Conservation (phyloP, 2,329 filamentous ascomycete species). For the Diaporthe ampelina region DNA sequence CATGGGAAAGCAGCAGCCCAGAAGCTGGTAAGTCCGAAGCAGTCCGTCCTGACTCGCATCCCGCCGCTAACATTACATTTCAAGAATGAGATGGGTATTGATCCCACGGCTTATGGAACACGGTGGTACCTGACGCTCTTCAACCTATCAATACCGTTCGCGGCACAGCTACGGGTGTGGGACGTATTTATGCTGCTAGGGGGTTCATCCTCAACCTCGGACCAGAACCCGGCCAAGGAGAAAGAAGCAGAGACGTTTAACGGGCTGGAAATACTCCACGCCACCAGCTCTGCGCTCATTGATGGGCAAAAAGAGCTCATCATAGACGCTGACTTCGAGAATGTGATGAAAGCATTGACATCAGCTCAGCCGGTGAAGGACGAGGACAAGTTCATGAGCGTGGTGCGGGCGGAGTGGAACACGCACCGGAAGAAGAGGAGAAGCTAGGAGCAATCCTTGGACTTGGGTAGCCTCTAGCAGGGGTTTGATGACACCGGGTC, state of each 20-base stretch:
- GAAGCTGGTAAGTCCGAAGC: conserved; percentile 76
- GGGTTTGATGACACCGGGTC: neutral
- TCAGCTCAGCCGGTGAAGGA: conserved; percentile 95
- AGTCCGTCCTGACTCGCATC: neutral
- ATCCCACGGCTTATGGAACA: conserved; percentile 93
- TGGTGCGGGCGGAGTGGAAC: conserved; percentile 85
- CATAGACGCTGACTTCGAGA: conserved; percentile 95
- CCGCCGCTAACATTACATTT: conserved; percentile 39
- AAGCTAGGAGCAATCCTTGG: conserved; percentile 24
- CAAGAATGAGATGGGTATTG: conserved; percentile 82
- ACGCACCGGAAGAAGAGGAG: conserved; percentile 63
- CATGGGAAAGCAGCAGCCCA: conserved; percentile 80
- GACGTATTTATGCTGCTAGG: conserved; percentile 97
- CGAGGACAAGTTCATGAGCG: conserved; percentile 89
- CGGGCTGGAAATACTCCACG: conserved; percentile 90
- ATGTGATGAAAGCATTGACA: conserved; percentile 96
- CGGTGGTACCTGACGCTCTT: conserved; percentile 98
- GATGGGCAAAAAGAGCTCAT: conserved; percentile 91
- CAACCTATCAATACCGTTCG: conserved; percentile 95
- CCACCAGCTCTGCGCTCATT: conserved; percentile 89
- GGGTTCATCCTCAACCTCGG: conserved; percentile 68
- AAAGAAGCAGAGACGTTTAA: conserved; percentile 33
- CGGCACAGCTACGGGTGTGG: conserved; percentile 95
- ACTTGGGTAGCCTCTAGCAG: neutral
- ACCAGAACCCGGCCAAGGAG: conserved; percentile 22